These are phyloP conservation scores for Wickerhamiella domercqiae DNA, from an alignment of 805 yeast genomes.

Conservation along the genomic window DNA sequence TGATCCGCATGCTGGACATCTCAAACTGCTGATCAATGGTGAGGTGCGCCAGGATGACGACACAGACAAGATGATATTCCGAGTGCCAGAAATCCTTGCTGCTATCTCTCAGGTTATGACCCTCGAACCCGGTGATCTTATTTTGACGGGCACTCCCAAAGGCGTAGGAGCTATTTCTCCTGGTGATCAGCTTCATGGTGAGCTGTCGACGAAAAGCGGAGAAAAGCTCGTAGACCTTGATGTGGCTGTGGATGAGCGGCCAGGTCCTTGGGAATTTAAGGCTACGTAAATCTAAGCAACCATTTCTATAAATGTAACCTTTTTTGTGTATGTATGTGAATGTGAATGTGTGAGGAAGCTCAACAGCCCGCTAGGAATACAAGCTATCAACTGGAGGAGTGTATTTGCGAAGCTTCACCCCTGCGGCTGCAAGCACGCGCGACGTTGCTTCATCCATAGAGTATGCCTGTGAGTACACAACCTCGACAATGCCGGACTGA, in stretches of 20 bases:
- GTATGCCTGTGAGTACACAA: slow-evolving; percentile 82
- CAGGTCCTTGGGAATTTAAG: slow-evolving; percentile 10
- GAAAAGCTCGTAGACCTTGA: slow-evolving; percentile 36
- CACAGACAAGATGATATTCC: slow-evolving; percentile 75
- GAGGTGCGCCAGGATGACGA: slow-evolving; percentile 50
- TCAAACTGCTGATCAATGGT: slow-evolving; percentile 56
- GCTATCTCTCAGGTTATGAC: slow-evolving; percentile 85
- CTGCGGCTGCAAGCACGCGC: slow-evolving; percentile 56
- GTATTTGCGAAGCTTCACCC: slow-evolving; percentile 53
- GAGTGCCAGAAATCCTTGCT: slow-evolving; percentile 63
- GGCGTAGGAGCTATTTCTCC: slow-evolving; percentile 81
- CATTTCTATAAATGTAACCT: too few species aligned
- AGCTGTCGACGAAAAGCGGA: slow-evolving; percentile 37
- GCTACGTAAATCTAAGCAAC: not conserved
- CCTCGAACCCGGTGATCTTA: slow-evolving; percentile 74
- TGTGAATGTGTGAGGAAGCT: too few species aligned
- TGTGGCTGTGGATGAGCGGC: slow-evolving; percentile 38
- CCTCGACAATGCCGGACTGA: slow-evolving; percentile 81
- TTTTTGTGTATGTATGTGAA: too few species aligned
- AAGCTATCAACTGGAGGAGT: too few species aligned
- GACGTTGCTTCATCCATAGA: slow-evolving; percentile 78
- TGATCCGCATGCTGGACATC: slow-evolving; percentile 57
- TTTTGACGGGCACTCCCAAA: slow-evolving; percentile 92
- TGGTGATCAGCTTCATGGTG: slow-evolving; percentile 64
- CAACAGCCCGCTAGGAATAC: too few species aligned